These are phyloP conservation scores for Apostasia ramifera DNA, from an alignment of 106 monocot genomes.

Conservation along the genomic window DNA sequence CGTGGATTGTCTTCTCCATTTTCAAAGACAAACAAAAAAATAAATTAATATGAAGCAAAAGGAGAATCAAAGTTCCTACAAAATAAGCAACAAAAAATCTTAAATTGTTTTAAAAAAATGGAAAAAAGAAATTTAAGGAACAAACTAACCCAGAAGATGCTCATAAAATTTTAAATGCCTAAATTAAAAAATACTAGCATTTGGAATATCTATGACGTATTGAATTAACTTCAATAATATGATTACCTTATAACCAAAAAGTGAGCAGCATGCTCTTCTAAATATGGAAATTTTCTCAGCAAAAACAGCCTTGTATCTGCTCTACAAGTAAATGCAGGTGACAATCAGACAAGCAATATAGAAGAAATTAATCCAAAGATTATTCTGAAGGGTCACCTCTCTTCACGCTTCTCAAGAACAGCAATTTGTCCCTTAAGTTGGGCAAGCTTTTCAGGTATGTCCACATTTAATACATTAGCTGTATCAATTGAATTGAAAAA, in stretches of 20 bases:
- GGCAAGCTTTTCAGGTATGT: slow-evolving; percentile 76
- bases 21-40: no score
- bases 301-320: slow-evolving; percentile 97
- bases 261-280: slow-evolving; percentile 91
- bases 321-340: slow-evolving; percentile 2
- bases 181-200: no score
- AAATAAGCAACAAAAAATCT: no score
- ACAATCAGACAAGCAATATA: neutral
- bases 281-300: slow-evolving; percentile 97
- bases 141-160: no score
- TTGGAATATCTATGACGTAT: no score
- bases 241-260: slow-evolving; percentile 95
- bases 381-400: slow-evolving; percentile 40
- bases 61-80: no score
- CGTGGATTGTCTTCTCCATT: no score
- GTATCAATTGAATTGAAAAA: slow-evolving; percentile 28
- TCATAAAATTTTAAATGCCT: no score
- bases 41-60: no score
- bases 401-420: slow-evolving; percentile 93
- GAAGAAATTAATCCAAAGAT: neutral
- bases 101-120: no score
- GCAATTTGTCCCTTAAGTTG: slow-evolving; percentile 98
- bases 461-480: slow-evolving; percentile 51
- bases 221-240: neutral
- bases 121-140: no score